Evolutionary conservation across 345 rosid species (phyloP).

Genomic region (Hibiscus trionum): DNA sequence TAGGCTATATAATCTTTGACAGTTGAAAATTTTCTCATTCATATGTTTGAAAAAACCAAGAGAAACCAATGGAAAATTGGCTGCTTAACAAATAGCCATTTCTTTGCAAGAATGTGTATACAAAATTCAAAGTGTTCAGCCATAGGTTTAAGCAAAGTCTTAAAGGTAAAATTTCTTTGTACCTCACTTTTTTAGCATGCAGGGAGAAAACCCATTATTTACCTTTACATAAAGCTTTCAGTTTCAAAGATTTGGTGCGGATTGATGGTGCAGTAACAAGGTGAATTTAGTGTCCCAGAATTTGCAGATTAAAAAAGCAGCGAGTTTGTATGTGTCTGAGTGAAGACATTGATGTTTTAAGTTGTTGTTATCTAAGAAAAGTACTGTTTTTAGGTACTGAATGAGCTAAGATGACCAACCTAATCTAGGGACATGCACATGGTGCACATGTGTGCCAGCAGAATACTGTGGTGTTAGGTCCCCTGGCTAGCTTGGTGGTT

Average conservation of each 20-base stretch:
- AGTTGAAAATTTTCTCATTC: neutral
- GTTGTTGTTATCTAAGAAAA: neutral
- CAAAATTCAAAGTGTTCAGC: neutral
- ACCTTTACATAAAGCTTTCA: neutral
- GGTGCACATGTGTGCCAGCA: slow-evolving; percentile 13
- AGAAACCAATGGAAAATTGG: neutral
- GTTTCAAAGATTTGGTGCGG: neutral
- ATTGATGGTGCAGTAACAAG: neutral
- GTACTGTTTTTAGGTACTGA: slow-evolving; percentile 1
- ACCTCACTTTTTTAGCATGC: neutral
- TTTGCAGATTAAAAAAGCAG: neutral
- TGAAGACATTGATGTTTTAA: neutral
- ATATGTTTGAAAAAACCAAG: neutral
- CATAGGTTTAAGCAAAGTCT: neutral
- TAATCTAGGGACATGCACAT: neutral
- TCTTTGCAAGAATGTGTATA: neutral
- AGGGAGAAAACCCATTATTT: neutral
- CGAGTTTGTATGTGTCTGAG: neutral
- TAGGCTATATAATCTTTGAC: neutral
- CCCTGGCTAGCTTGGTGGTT: neutral
- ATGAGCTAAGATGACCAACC: slow-evolving; percentile 9
- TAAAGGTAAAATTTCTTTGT: neutral
- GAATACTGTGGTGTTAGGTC: neutral
- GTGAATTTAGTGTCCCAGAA: neutral
- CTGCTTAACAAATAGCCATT: neutral